phyloP scores from a whole-genome alignment of 768 basidiomycete species.

The Collybia mongolica region DNA sequence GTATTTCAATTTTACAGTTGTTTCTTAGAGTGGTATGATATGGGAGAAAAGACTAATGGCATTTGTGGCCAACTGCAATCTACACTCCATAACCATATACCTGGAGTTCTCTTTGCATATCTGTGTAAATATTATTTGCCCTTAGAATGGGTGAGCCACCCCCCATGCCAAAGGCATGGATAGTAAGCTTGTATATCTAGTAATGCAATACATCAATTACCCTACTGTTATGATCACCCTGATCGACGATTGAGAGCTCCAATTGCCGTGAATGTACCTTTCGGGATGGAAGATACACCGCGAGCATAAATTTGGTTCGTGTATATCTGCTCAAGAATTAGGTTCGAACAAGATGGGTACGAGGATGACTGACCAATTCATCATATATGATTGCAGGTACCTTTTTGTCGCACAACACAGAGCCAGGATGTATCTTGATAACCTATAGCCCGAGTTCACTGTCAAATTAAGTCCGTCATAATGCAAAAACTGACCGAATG shows the following conservation, averaged over 20 bases:
- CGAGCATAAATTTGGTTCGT: conserved; percentile 88
- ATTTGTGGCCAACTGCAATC: no score
- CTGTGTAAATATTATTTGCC: no score
- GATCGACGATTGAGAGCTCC: conserved; percentile 30
- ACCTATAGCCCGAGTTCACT: conserved; percentile 30
- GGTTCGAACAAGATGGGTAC: not conserved
- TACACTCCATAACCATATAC: no score
- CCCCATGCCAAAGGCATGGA: no score
- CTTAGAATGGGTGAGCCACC: no score
- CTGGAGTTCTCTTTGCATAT: no score
- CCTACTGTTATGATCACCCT: no score
- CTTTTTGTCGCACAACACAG: conserved; percentile 77
- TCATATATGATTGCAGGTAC: conserved; percentile 88
- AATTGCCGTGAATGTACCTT: conserved; percentile 38
- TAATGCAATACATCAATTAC: no score
- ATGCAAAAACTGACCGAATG: conserved; percentile 46
- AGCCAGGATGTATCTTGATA: conserved; percentile 91
- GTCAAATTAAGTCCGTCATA: not conserved
- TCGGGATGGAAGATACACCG: conserved; percentile 82
- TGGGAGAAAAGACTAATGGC: no score
- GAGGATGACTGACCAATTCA: conserved; percentile 68
- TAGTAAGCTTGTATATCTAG: no score
- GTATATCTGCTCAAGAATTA: conserved; percentile 50
- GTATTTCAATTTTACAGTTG: no score
- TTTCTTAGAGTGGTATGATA: no score